These are phyloP conservation scores for Pseudogymnoascus sp. DNA, from an alignment of 2,329 filamentous ascomycete species.

Conservation along the genomic window DNA sequence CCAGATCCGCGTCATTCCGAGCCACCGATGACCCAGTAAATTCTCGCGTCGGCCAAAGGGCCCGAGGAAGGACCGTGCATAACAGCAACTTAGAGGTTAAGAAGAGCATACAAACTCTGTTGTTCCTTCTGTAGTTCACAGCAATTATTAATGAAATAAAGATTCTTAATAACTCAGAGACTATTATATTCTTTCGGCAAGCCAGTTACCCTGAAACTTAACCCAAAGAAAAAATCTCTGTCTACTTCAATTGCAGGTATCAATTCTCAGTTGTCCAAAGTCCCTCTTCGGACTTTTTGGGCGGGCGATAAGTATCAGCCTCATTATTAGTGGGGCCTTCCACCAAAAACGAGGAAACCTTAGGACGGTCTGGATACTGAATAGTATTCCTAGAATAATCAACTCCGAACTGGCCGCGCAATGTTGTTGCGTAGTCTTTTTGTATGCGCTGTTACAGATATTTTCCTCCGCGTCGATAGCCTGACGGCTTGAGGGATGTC, in stretches of 20 bases:
- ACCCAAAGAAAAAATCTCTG: background rate
- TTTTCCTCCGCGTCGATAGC: background rate
- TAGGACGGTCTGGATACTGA: background rate
- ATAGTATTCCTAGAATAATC: background rate
- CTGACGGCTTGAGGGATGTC: conserved; percentile 4
- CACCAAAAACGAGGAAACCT: conserved; percentile 1
- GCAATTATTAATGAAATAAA: background rate
- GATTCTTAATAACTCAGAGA: background rate
- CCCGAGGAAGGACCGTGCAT: conserved; percentile 1
- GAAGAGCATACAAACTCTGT: background rate
- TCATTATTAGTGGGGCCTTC: conserved; percentile 3
- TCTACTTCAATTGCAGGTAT: background rate
- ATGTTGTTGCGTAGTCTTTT: conserved; percentile 6
- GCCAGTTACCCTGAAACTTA: background rate
- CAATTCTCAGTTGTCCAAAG: background rate
- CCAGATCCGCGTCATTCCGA: background rate
- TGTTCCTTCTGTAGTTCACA: background rate
- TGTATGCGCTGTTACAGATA: conserved; percentile 1
- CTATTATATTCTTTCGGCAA: background rate
- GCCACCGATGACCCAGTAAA: background rate
- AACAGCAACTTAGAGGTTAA: background rate
- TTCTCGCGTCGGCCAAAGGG: background rate
- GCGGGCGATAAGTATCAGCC: background rate
- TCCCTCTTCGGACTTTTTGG: background rate
- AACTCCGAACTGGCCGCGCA: conserved; percentile 5